phyloP scores from a whole-genome alignment of 2,329 filamentous ascomycete species.

The Fusarium sp. region DNA sequence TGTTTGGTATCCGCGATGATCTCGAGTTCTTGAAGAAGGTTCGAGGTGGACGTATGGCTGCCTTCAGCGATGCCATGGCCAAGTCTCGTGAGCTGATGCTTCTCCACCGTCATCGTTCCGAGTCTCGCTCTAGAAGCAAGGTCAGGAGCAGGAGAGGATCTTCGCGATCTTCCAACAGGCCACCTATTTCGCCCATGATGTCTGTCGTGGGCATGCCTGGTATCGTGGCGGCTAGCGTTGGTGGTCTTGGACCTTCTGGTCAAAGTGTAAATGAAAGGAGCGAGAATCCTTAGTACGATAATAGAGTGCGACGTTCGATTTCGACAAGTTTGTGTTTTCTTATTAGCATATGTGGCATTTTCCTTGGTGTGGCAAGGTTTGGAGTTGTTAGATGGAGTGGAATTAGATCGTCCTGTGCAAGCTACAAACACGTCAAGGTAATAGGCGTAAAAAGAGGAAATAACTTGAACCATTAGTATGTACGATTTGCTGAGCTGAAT shows the following conservation, averaged over 20 bases:
- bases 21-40: constrained; percentile 34
- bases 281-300: constrained; percentile 26
- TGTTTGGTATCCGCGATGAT: constrained; percentile 33
- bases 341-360: neutral
- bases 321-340: neutral
- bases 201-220: constrained; percentile 36
- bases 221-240: constrained; percentile 36
- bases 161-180: constrained; percentile 35
- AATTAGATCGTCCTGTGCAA: neutral
- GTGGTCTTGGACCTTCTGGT: constrained; percentile 22
- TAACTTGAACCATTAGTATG: neutral
- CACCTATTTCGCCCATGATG: constrained; percentile 38
- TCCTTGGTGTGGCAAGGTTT: neutral
- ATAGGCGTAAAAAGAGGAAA: neutral
- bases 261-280: constrained; percentile 9
- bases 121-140: constrained; percentile 33
- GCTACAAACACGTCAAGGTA: neutral
- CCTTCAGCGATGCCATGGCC: constrained; percentile 35
- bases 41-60: constrained; percentile 33
- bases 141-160: constrained; percentile 30
- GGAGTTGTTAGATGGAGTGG: neutral
- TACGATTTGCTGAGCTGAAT: neutral
- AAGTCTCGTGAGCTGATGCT: constrained; percentile 32
- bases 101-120: constrained; percentile 30
- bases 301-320: constrained; percentile 5